Evolutionary conservation across 306 rosid genomes (phyloP).

Genomic region (Quercus variabilis): DNA sequence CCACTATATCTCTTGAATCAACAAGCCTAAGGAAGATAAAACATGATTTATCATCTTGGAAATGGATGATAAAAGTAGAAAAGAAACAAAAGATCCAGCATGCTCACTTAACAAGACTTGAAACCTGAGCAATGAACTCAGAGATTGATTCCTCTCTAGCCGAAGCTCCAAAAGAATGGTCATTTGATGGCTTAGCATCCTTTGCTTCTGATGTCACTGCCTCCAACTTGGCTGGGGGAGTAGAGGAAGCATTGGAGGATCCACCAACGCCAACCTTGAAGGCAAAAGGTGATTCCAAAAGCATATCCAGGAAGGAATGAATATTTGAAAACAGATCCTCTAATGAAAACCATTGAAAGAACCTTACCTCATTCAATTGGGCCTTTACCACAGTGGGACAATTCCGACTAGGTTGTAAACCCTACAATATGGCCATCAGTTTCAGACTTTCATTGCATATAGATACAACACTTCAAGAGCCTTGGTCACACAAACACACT

Average conservation of each 20-base stretch:
- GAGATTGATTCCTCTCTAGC: conserved; percentile 63
- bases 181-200: conserved; percentile 25
- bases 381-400: conserved; percentile 41
- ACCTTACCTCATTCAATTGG: conserved; percentile 51
- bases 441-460: not conserved
- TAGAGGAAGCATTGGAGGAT: conserved; percentile 40
- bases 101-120: conserved; percentile 69
- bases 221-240: conserved; percentile 38
- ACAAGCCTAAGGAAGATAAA: conserved; percentile 53
- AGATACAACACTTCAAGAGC: not conserved
- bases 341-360: conserved; percentile 16
- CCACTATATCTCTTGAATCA: conserved; percentile 80
- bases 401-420: conserved; percentile 24
- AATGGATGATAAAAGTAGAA: not conserved
- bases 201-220: conserved; percentile 23
- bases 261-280: conserved; percentile 58
- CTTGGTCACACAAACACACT: not conserved
- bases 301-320: conserved; percentile 26
- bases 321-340: conserved; percentile 28
- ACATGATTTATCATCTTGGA: conserved; percentile 12
- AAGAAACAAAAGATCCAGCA: conserved; percentile 5
- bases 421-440: conserved; percentile 27
- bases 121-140: conserved; percentile 61
- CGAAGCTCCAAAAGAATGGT: conserved; percentile 35
- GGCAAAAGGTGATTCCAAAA: conserved; percentile 42